Evolutionary conservation across 495 filamentous ascomycete species (phyloP), one percentile per base, ranked within the genome.

Genomic region (Letharia lupina): DNA sequence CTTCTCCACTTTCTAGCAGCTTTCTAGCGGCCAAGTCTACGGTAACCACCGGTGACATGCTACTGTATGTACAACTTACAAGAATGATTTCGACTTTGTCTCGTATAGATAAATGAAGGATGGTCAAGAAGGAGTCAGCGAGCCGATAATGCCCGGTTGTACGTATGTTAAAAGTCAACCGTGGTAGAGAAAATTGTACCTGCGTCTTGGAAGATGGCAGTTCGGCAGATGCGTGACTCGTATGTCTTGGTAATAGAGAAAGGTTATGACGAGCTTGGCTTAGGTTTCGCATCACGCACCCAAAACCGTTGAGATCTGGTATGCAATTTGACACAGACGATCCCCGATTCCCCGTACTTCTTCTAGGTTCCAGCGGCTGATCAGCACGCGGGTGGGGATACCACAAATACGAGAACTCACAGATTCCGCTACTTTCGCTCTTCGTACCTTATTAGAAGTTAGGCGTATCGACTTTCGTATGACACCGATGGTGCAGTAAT

Each of bases 311-410:
- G 63, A n/a, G 63, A 58, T 28, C 13, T 37, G 15, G 23, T 28
- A 28, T 52, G 45, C 45, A 20, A 28, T 28, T 13, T n/a, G 28
- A 56, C 18, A 20, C 39, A 42, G 35, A 58, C 35, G 40, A 40
- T 33, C 35, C n/a, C 18, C 37, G 37, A 28, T 1, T 28, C 23
- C 23, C 37, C 39, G 52, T 44, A 44, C 52, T 58, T 64, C 9
- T 64, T 64, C 9, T 64, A 31, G 48, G 28, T 12, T 58, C 35
- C 31, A 41, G 62, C 62, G 28, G 52, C 41, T 45, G 63, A 65
- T 65, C 54, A 65, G 39, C 63, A 45, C 37, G 20, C 35, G 52
- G 16, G 23, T n/a, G 37, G 63, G 56, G 23, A 33, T 31, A 44
- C 3, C 9, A 16, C 13, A 18, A n/a, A 47, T 35, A 50, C 39